Percentiles rank a stretch among this genome's conserved stretches.
phyloP scores from a whole-genome alignment of 1,139 yeast species.

The Chernovozyma sophiae-reginae region DNA sequence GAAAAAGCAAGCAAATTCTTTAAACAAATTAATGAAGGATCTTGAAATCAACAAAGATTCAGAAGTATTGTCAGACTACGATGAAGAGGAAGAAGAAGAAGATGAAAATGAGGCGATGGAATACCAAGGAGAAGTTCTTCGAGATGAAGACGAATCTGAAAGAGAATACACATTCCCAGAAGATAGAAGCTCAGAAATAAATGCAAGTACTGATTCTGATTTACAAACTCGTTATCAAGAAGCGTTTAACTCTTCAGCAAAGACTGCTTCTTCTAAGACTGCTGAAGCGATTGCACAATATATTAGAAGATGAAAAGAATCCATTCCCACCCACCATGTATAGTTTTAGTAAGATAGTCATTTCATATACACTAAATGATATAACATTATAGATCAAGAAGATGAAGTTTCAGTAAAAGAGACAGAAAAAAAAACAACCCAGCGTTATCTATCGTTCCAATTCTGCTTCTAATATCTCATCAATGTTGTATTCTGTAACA shows the following conservation, averaged over 20 bases:
- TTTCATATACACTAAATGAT: too few species aligned
- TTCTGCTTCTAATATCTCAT: conserved; percentile 14
- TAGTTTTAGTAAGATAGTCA: too few species aligned
- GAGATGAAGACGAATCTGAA: conserved; percentile 62
- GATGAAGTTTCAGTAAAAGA: too few species aligned
- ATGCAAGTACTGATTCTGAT: conserved; percentile 44
- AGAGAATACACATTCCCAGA: conserved; percentile 77
- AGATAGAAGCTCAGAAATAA: conserved; percentile 61
- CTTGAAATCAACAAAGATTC: conserved; percentile 58
- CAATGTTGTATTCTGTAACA: conserved; percentile 27
- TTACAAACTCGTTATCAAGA: conserved; percentile 68
- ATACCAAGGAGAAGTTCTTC: conserved; percentile 55
- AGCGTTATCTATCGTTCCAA: neutral
- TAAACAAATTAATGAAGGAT: conserved; percentile 76
- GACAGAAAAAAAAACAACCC: too few species aligned
- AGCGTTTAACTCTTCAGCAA: conserved; percentile 64
- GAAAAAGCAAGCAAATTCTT: conserved; percentile 64
- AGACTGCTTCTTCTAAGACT: conserved; percentile 57
- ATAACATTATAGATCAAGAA: too few species aligned
- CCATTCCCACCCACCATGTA: too few species aligned
- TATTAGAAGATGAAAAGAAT: conserved; percentile 36
- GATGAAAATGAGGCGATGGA: conserved; percentile 53
- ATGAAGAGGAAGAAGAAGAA: conserved; percentile 52
- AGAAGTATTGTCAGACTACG: conserved; percentile 70
- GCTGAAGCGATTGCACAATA: conserved; percentile 71